Evolutionary conservation across 225 moss, liverwort and hornwort species (phyloP).

Genomic region (Pseudisothecium myosuroides): DNA sequence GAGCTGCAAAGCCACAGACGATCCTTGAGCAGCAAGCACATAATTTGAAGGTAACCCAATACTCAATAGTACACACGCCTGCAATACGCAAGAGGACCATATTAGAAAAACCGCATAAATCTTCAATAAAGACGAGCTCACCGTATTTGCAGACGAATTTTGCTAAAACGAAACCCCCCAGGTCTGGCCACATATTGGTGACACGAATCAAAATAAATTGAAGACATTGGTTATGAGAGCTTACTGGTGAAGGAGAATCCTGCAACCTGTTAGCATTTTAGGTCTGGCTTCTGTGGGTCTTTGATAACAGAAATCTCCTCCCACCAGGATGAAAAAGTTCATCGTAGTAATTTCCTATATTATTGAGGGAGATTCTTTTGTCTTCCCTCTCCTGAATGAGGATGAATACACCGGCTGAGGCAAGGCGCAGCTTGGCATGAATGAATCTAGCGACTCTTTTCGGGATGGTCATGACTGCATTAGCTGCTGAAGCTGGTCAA

Average conservation of each 20-base stretch:
- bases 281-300: constrained; percentile 6
- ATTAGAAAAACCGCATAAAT: not conserved
- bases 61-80: constrained; percentile 26
- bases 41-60: constrained; percentile 13
- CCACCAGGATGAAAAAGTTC: constrained; percentile 23
- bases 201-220: not conserved
- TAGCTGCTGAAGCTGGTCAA: constrained; percentile 84
- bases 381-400: constrained; percentile 36
- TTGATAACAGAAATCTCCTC: constrained; percentile 21
- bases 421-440: constrained; percentile 16
- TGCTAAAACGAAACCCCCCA: not conserved
- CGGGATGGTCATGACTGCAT: constrained; percentile 55
- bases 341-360: constrained; percentile 42
- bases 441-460: constrained; percentile 6
- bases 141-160: not conserved
- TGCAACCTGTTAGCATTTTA: constrained; percentile 3
- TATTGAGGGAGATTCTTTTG: constrained; percentile 31
- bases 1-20: constrained; percentile 7
- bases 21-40: constrained; percentile 17
- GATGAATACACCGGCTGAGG: constrained; percentile 24
- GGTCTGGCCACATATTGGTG: not conserved
- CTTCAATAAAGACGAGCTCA: not conserved
- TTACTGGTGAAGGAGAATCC: constrained; percentile 29
- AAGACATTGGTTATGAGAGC: not conserved
- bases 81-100: not conserved